These are phyloP conservation scores for Aspergillus niger DNA, from an alignment of 2,329 filamentous ascomycete species.

Conservation along the genomic window DNA sequence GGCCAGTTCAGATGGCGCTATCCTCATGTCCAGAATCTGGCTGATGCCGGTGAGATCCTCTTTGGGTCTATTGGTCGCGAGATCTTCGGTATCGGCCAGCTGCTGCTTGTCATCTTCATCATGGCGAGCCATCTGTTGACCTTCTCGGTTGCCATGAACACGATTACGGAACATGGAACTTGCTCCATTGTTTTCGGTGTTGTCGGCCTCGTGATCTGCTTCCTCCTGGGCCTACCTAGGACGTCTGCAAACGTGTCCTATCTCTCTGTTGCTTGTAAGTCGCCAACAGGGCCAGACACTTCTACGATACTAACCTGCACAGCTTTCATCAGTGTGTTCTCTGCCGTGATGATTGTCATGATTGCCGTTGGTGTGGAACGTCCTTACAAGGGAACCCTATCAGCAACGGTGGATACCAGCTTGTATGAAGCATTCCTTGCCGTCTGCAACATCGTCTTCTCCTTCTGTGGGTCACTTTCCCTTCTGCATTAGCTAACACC, in stretches of 20 bases:
- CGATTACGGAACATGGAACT: slow-evolving; percentile 58
- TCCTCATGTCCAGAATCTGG: slow-evolving; percentile 63
- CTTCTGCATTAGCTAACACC: slow-evolving; percentile 38
- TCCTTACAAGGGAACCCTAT: slow-evolving; percentile 35
- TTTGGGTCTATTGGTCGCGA: slow-evolving; percentile 62
- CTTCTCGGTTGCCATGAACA: slow-evolving; percentile 66
- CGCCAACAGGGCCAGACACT: too few relatives aligned
- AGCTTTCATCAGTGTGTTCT: slow-evolving; percentile 62
- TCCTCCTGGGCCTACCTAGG: slow-evolving; percentile 59
- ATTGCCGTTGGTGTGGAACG: slow-evolving; percentile 59
- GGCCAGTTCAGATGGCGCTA: slow-evolving; percentile 57
- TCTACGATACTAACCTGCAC: background rate
- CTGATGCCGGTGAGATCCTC: slow-evolving; percentile 64
- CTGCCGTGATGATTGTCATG: slow-evolving; percentile 66
- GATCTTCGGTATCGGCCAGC: slow-evolving; percentile 61
- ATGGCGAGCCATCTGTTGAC: slow-evolving; percentile 68
- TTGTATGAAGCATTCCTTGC: slow-evolving; percentile 60
- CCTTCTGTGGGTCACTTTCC: slow-evolving; percentile 53
- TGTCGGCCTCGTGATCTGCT: slow-evolving; percentile 59
- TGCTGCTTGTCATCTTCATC: slow-evolving; percentile 65
- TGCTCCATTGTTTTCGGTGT: slow-evolving; percentile 64
- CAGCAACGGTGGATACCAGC: slow-evolving; percentile 40
- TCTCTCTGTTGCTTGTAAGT: slow-evolving; percentile 55
- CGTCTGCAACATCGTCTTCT: slow-evolving; percentile 67
- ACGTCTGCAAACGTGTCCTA: slow-evolving; percentile 62